phyloP scores from a whole-genome alignment of 768 basidiomycete species.

The Neoboletus magnificus region DNA sequence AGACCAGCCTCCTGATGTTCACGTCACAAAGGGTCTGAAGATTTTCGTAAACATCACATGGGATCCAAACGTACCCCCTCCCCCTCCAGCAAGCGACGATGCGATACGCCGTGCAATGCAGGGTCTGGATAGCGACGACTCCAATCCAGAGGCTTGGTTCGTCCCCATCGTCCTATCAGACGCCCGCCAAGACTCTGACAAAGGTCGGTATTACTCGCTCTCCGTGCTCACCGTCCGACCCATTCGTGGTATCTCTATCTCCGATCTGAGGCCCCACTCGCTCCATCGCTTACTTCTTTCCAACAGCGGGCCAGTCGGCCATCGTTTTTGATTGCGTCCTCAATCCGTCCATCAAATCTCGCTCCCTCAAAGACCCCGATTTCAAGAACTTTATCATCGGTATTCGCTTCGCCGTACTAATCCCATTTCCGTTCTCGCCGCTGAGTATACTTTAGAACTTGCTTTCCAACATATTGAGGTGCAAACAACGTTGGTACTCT shows the following conservation, averaged over 20 bases:
- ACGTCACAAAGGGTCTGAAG: conserved; percentile 50
- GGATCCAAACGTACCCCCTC: conserved; percentile 65
- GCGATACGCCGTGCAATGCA: conserved; percentile 56
- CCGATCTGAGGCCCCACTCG: not conserved
- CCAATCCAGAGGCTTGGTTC: conserved; percentile 47
- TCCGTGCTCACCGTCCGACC: conserved; percentile 4
- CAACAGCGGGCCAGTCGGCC: conserved; percentile 61
- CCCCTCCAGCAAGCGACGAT: conserved; percentile 58
- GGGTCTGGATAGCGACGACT: conserved; percentile 43
- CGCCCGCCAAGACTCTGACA: conserved; percentile 59
- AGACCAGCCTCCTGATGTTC: conserved; percentile 1
- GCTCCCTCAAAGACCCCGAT: conserved; percentile 54
- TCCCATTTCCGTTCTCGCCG: conserved; percentile 12
- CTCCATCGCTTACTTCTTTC: conserved; percentile 2
- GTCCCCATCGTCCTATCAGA: conserved; percentile 74
- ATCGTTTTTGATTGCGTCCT: conserved; percentile 75
- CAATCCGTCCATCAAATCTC: conserved; percentile 55
- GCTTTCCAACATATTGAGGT: conserved; percentile 66
- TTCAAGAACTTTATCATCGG: conserved; percentile 73
- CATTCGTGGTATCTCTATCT: conserved; percentile 14
- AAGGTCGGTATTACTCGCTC: conserved; percentile 45
- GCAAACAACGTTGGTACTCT: conserved; percentile 56
- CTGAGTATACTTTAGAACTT: conserved; percentile 45
- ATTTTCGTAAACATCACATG: conserved; percentile 75
- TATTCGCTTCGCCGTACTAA: conserved; percentile 20